Conservation (phyloP, 1,284 basidiomycete species). For the Austropuccinia psidii region DNA sequence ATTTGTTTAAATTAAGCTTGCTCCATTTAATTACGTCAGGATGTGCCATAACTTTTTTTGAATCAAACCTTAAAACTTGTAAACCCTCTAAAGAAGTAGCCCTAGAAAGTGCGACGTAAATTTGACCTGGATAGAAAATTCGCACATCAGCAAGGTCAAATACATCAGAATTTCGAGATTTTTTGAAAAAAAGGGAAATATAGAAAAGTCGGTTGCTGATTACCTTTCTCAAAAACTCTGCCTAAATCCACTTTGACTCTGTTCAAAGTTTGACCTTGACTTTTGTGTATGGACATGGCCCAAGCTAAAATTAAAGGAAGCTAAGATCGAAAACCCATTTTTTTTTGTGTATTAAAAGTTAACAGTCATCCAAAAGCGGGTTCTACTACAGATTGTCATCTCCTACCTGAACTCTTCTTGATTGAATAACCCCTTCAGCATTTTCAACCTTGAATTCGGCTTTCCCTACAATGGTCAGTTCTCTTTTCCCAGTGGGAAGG, state of each 20-base stretch:
- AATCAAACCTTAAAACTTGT: slow-evolving; percentile 51
- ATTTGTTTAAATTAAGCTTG: not conserved
- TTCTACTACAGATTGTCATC: too few relatives aligned
- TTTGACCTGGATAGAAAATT: slow-evolving; percentile 40
- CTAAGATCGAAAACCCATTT: not conserved
- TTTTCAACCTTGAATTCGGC: slow-evolving; percentile 34
- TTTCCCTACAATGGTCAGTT: slow-evolving; percentile 16
- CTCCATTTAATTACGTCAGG: slow-evolving; percentile 42
- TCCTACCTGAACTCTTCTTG: slow-evolving; percentile 9
- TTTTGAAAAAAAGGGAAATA: not conserved
- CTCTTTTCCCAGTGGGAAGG: slow-evolving; percentile 18
- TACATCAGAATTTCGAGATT: not conserved
- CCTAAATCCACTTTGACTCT: slow-evolving; percentile 38
- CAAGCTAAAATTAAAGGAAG: slow-evolving; percentile 37
- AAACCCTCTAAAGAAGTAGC: slow-evolving; percentile 47
- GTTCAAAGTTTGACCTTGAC: slow-evolving; percentile 38
- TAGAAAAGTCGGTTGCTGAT: too few relatives aligned
- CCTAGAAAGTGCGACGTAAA: slow-evolving; percentile 48
- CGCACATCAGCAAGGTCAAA: too few relatives aligned
- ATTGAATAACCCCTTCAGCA: slow-evolving; percentile 26
- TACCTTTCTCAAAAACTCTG: slow-evolving; percentile 37
- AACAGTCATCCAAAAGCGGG: too few relatives aligned
- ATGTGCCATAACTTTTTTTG: slow-evolving; percentile 58
- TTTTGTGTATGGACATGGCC: slow-evolving; percentile 38
- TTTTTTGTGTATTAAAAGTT: not conserved